Evolutionary conservation across 495 filamentous ascomycete genomes (phyloP).

Genomic region (Penicillium egyptiacum): DNA sequence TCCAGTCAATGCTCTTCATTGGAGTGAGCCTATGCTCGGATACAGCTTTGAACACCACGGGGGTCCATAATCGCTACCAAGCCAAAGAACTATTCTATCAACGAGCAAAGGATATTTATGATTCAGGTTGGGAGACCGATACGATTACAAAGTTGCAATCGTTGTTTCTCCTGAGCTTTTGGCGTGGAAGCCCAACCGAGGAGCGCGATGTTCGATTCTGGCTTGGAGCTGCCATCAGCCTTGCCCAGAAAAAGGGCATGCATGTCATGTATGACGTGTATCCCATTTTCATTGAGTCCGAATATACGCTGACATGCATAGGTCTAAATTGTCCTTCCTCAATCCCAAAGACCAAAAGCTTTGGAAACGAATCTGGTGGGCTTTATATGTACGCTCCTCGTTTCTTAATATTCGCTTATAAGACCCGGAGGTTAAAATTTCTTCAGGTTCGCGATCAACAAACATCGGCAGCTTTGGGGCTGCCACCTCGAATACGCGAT

Average conservation of each 20-base stretch:
- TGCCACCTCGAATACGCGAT: constrained; percentile 45
- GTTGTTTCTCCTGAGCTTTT: constrained; percentile 48
- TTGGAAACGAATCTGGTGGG: constrained; percentile 52
- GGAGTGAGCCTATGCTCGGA: constrained; percentile 45
- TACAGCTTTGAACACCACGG: constrained; percentile 27
- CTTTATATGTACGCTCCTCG: constrained; percentile 38
- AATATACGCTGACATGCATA: constrained; percentile 19
- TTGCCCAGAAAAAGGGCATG: constrained; percentile 48
- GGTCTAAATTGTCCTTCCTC: constrained; percentile 40
- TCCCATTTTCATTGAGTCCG: neutral
- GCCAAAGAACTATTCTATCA: constrained; percentile 44
- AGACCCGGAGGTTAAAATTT: neutral
- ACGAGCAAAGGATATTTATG: constrained; percentile 44
- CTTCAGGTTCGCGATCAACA: constrained; percentile 42
- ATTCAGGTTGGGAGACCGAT: constrained; percentile 44
- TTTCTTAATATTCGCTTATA: too few species aligned
- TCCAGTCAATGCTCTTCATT: constrained; percentile 47
- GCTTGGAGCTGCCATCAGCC: constrained; percentile 41
- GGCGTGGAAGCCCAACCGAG: constrained; percentile 40
- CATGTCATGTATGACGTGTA: constrained; percentile 41
- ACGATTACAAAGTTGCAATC: constrained; percentile 40
- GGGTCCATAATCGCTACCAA: constrained; percentile 37
- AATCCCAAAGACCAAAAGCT: constrained; percentile 33
- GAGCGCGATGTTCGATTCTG: constrained; percentile 47
- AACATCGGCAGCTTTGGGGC: constrained; percentile 39